phyloP scores from a whole-genome alignment of 345 rosid species.

The Dimocarpus longan region DNA sequence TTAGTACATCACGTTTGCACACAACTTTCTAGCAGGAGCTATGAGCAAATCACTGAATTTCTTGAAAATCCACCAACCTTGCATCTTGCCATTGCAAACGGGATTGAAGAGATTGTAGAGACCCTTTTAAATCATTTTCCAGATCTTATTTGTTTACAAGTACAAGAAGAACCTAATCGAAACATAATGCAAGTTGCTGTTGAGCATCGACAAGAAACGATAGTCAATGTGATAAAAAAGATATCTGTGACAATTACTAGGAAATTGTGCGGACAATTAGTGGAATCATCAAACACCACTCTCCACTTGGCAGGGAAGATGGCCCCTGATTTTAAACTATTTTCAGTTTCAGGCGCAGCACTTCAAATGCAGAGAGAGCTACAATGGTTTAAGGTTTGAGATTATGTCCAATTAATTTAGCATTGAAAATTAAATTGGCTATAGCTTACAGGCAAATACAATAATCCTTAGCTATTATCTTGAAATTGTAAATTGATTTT shows the following conservation, averaged over 20 bases:
- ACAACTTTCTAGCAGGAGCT: neutral
- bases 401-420: too few species aligned
- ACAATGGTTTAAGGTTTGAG: conserved; percentile 6
- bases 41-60: neutral
- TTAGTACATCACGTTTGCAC: neutral
- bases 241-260: neutral
- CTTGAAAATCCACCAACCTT: neutral
- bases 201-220: neutral
- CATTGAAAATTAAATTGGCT: too few species aligned
- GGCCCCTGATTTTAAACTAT: too few species aligned
- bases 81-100: neutral
- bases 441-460: too few species aligned
- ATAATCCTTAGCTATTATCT: too few species aligned
- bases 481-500: too few species aligned
- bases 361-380: too few species aligned
- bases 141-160: neutral
- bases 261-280: neutral
- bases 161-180: neutral
- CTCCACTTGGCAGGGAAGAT: too few species aligned
- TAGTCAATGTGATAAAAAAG: neutral
- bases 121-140: neutral
- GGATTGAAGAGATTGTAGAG: neutral
- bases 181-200: neutral
- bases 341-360: too few species aligned
- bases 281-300: neutral